Evolutionary conservation across 176 grass and related monocot species (phyloP).

Genomic region (Metroxylon sagu): DNA sequence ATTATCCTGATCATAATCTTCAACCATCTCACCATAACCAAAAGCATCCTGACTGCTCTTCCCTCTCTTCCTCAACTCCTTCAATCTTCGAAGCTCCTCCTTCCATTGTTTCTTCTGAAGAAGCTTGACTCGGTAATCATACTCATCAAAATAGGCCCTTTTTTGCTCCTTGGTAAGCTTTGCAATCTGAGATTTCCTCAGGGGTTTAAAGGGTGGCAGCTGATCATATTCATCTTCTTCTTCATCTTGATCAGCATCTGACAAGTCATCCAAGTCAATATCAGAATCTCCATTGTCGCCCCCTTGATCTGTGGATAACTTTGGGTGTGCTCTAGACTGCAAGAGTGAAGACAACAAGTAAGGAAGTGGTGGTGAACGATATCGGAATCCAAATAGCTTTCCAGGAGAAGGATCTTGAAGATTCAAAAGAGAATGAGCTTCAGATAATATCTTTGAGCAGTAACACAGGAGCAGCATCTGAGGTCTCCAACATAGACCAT

Average conservation of each 20-base stretch:
- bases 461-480: constrained; percentile 68
- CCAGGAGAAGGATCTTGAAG: constrained; percentile 26
- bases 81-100: constrained; percentile 47
- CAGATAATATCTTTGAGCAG: constrained; percentile 63
- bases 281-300: constrained; percentile 31
- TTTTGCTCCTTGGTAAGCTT: constrained; percentile 81
- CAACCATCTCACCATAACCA: constrained; percentile 26
- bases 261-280: constrained; percentile 46
- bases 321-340: constrained; percentile 68
- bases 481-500: constrained; percentile 79
- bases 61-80: constrained; percentile 45
- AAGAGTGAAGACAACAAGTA: constrained; percentile 73
- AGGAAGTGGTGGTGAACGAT: constrained; percentile 46
- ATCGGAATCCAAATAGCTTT: constrained; percentile 34
- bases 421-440: constrained; percentile 54
- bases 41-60: constrained; percentile 12
- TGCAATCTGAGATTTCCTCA: constrained; percentile 76
- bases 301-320: constrained; percentile 27
- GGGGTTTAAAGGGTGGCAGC: constrained; percentile 73
- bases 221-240: constrained; percentile 61
- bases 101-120: constrained; percentile 79
- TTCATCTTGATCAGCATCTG: constrained; percentile 36
- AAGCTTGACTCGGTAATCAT: constrained; percentile 70
- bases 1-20: constrained; percentile 32
- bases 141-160: constrained; percentile 75